A percentile compares a stretch with the other conserved stretches of the same genome.
Conservation (phyloP, 2,329 filamentous ascomycete genomes). For the Didymella keratinophila region DNA sequence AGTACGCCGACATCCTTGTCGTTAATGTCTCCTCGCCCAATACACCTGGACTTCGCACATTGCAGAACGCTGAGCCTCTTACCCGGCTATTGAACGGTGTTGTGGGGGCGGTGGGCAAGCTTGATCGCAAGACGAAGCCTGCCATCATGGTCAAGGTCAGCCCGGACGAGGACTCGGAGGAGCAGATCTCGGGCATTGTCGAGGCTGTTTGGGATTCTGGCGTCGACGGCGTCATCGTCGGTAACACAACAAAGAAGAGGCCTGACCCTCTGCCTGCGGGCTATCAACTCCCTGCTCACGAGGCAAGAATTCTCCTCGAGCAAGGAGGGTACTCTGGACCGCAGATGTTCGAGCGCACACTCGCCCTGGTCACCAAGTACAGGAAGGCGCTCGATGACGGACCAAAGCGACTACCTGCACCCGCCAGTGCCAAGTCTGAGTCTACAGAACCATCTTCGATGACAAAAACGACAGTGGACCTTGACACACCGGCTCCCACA, state of each 20-base stretch:
- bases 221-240: slow-evolving; percentile 94
- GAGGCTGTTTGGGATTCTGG: slow-evolving; percentile 68
- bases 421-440: slow-evolving; percentile 8
- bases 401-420: slow-evolving; percentile 39
- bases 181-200: slow-evolving; percentile 87
- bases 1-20: slow-evolving; percentile 93
- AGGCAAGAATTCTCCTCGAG: slow-evolving; percentile 74
- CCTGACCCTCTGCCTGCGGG: slow-evolving; percentile 73
- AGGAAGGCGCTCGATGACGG: slow-evolving; percentile 61
- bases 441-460: slow-evolving; percentile 12
- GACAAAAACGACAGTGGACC: slow-evolving; percentile 29
- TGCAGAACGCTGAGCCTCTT: slow-evolving; percentile 85
- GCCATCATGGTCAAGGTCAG: slow-evolving; percentile 98
- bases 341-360: slow-evolving; percentile 81
- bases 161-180: slow-evolving; percentile 87
- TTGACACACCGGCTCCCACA: slow-evolving; percentile 31
- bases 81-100: slow-evolving; percentile 82
- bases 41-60: slow-evolving; percentile 85
- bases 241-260: slow-evolving; percentile 92
- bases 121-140: slow-evolving; percentile 75
- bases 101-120: slow-evolving; percentile 75
- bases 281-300: slow-evolving; percentile 69
- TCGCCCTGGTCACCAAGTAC: slow-evolving; percentile 81
- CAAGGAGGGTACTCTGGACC: slow-evolving; percentile 91
- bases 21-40: slow-evolving; percentile 98